These are phyloP conservation scores for Heterococcus sp. DNA, from an alignment of 108 stramenopile species.

Conservation along the genomic window DNA sequence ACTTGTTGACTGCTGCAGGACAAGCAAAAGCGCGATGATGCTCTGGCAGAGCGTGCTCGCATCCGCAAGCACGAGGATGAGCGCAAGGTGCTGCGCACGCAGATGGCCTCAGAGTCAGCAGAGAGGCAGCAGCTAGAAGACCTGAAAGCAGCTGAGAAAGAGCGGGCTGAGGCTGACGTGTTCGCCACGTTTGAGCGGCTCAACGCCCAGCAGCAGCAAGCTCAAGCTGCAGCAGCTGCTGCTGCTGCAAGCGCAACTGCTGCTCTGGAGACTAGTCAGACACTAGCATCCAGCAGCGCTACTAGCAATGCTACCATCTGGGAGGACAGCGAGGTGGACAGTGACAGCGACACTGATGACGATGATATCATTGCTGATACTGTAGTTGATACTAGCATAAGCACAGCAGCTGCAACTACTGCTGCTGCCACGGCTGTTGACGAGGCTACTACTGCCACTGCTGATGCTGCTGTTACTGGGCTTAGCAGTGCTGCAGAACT, in stretches of 20 bases:
- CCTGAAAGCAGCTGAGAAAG: constrained; percentile 56
- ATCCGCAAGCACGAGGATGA: constrained; percentile 50
- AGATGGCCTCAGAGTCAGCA: constrained; percentile 56
- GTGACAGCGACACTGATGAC: background rate
- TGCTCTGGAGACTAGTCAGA: background rate
- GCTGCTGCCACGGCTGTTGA: no score
- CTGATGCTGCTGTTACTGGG: no score
- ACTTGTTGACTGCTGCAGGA: no score
- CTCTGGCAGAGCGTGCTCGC: constrained; percentile 13
- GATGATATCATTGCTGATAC: no score
- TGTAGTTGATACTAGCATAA: no score
- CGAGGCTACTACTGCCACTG: no score
- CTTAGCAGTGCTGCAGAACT: no score
- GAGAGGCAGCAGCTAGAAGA: constrained; percentile 53
- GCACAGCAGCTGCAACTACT: no score
- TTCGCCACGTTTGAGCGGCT: constrained; percentile 7
- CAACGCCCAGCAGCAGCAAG: background rate
- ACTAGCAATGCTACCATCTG: background rate
- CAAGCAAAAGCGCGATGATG: no score
- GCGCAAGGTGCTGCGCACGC: constrained; percentile 42
- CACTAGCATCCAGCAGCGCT: background rate
- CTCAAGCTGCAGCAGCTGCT: background rate
- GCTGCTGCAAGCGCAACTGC: background rate
- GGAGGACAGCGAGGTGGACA: background rate
- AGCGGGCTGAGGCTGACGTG: constrained; percentile 45